Conservation (phyloP, 139 green algal species). For the Tetradesmus lagerheimii region DNA sequence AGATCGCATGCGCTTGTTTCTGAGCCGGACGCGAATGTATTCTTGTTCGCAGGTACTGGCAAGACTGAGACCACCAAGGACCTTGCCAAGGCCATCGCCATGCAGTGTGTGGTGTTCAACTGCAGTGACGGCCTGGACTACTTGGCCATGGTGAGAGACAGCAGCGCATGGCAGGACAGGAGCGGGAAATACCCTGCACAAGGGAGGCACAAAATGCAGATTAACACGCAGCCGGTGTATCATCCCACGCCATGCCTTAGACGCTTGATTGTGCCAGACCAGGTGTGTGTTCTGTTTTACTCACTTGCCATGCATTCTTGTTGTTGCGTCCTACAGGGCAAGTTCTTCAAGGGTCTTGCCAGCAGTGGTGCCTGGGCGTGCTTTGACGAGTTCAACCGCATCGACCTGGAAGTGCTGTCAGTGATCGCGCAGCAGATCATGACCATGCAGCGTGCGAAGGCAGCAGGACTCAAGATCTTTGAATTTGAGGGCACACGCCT, state of each 20-base stretch:
- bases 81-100: conserved; percentile 74
- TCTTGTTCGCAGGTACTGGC: conserved; percentile 63
- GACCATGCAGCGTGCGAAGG: conserved; percentile 88
- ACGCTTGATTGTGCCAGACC: too few species aligned
- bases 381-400: conserved; percentile 50
- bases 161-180: neutral
- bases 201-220: too few species aligned
- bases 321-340: conserved; percentile 48
- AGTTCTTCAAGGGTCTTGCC: conserved; percentile 83
- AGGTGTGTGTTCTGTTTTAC: too few species aligned
- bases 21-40: too few species aligned
- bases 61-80: conserved; percentile 88
- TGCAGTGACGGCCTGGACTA: conserved; percentile 90
- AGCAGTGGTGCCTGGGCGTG: conserved; percentile 51
- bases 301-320: too few species aligned
- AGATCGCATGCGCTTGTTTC: too few species aligned
- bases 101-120: conserved; percentile 94
- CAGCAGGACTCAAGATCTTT: conserved; percentile 75
- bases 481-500: conserved; percentile 89
- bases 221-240: too few species aligned
- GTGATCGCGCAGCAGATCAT: conserved; percentile 91
- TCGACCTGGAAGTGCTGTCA: conserved; percentile 76
- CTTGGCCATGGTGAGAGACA: conserved; percentile 70
- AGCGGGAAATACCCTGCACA: too few species aligned
- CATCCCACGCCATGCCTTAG: too few species aligned